phyloP scores from a whole-genome alignment of 2,329 filamentous ascomycete genomes.

The Aspergillus sp. region DNA sequence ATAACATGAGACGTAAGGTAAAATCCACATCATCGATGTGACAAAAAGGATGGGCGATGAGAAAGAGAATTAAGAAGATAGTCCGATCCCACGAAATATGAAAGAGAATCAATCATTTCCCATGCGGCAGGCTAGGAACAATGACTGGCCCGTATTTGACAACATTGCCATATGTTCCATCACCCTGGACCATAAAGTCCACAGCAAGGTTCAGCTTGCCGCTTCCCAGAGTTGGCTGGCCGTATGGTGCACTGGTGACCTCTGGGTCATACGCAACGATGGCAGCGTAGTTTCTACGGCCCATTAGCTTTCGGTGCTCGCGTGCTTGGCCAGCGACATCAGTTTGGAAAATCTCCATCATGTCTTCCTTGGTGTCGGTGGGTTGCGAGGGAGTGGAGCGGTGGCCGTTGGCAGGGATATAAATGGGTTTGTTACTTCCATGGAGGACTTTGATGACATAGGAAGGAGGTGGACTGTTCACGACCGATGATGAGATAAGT shows the following conservation, averaged over 20 bases:
- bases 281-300: constrained; percentile 83
- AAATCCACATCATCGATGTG: no score
- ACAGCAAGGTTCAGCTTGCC: constrained; percentile 77
- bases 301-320: constrained; percentile 90
- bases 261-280: constrained; percentile 94
- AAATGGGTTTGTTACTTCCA: constrained; percentile 79
- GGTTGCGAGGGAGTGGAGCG: constrained; percentile 60
- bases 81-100: no score
- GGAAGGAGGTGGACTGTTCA: constrained; percentile 76
- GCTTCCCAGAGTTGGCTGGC: constrained; percentile 18
- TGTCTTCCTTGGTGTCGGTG: constrained; percentile 96
- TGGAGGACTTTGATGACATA: constrained; percentile 95
- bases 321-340: constrained; percentile 80
- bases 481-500: constrained; percentile 86
- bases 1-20: no score
- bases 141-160: constrained; percentile 98
- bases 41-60: no score
- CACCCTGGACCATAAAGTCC: constrained; percentile 95
- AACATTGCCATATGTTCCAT: constrained; percentile 72
- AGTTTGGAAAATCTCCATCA: constrained; percentile 99
- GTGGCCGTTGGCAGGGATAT: constrained; percentile 84
- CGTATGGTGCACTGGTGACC: constrained; percentile 51
- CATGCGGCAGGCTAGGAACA: constrained; percentile 78
- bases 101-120: constrained; percentile 42
- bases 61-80: no score